Evolutionary conservation across 805 yeast genomes (phyloP).

Genomic region (Candida arabinofermentans): DNA sequence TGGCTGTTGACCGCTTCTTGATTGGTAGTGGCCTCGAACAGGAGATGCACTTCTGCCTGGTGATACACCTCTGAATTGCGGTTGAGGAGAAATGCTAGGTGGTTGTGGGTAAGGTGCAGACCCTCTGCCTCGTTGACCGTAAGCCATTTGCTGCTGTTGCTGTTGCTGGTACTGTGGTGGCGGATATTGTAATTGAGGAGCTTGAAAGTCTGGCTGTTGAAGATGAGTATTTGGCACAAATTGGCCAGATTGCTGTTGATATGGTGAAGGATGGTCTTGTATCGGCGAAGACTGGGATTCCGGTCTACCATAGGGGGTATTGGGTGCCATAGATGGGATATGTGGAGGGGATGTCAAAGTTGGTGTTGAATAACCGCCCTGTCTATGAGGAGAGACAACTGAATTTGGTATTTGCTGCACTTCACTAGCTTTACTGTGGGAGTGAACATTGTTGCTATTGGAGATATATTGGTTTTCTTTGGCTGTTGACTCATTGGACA

Average conservation of each 20-base stretch:
- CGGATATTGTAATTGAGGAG: constrained; percentile 4
- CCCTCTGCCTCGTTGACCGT: constrained; percentile 3
- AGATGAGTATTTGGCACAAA: neutral
- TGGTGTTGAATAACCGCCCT: too few species aligned
- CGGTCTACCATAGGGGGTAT: neutral
- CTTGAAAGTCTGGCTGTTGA: constrained; percentile 1
- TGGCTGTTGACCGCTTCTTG: constrained; percentile 1
- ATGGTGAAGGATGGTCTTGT: neutral
- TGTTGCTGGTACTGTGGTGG: constrained; percentile 4
- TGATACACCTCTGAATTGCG: constrained; percentile 3
- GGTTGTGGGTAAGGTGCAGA: constrained; percentile 13
- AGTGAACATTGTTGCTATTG: too few species aligned
- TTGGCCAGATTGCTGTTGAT: neutral
- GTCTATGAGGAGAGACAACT: too few species aligned
- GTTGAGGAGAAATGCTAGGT: constrained; percentile 4
- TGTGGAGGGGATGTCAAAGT: neutral
- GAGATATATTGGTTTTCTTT: neutral
- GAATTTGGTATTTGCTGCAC: too few species aligned
- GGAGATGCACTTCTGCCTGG: constrained; percentile 1
- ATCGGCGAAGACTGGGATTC: neutral
- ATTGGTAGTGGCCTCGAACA: constrained; percentile 1
- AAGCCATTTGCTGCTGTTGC: neutral
- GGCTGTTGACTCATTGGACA: constrained; percentile 8
- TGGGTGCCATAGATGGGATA: neutral
- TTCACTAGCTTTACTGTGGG: too few species aligned